These are phyloP conservation scores for Cyclocybe cylindracea DNA, from an alignment of 768 basidiomycete species.

Conservation along the genomic window DNA sequence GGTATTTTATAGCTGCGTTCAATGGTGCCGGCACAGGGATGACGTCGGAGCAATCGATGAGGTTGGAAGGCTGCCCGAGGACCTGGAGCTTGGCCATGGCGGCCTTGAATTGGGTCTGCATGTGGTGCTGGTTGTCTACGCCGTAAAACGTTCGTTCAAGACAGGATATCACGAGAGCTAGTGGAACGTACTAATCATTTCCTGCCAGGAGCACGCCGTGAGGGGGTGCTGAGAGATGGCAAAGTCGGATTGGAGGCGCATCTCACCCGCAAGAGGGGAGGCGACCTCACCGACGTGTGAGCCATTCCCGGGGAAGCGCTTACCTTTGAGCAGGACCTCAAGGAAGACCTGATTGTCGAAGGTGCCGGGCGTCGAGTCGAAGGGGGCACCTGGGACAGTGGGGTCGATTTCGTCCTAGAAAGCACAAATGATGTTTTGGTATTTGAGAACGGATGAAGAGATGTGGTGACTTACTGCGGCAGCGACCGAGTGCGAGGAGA, in stretches of 20 bases:
- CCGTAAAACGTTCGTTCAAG: not conserved
- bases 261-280: conserved; percentile 35
- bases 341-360: conserved; percentile 38
- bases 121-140: conserved; percentile 19
- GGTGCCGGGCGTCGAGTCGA: conserved; percentile 33
- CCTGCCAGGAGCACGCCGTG: conserved; percentile 25
- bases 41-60: conserved; percentile 39
- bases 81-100: conserved; percentile 36
- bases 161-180: not conserved
- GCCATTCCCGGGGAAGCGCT: conserved; percentile 10
- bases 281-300: conserved; percentile 28
- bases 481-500: conserved; percentile 25
- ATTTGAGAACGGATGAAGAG: not conserved
- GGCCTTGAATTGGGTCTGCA: conserved; percentile 23
- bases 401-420: conserved; percentile 25
- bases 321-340: conserved; percentile 29
- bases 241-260: conserved; percentile 41
- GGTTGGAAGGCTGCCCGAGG: conserved; percentile 23
- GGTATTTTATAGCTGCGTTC: conserved; percentile 17
- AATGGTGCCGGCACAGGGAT: conserved; percentile 15
- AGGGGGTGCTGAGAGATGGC: conserved; percentile 17
- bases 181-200: conserved; percentile 11
- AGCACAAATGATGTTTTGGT: not conserved
- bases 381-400: conserved; percentile 27
- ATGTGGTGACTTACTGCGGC: conserved; percentile 16